phyloP scores from a whole-genome alignment of 768 basidiomycete genomes.

The Naganishia friedmannii region DNA sequence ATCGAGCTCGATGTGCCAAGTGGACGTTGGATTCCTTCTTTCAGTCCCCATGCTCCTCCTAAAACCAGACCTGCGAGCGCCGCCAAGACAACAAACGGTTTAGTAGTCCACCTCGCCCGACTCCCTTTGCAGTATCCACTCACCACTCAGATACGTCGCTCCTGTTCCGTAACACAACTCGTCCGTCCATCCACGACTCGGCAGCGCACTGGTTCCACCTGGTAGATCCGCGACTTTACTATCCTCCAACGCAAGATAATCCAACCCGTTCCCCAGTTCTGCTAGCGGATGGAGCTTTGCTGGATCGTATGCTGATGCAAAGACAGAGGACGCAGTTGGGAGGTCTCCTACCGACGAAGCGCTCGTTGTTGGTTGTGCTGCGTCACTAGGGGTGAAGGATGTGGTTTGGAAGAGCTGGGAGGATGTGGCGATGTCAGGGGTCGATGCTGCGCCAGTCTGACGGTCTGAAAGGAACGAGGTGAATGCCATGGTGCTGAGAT shows the following conservation, averaged over 20 bases:
- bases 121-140: conserved; percentile 51
- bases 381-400: conserved; percentile 38
- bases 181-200: conserved; percentile 96
- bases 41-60: conserved; percentile 92
- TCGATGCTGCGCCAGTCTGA: neutral
- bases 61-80: conserved; percentile 79
- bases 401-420: conserved; percentile 47
- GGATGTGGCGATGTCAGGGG: conserved; percentile 30
- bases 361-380: conserved; percentile 29
- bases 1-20: conserved; percentile 44
- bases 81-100: conserved; percentile 52
- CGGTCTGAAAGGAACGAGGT: conserved; percentile 31
- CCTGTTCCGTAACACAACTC: conserved; percentile 99
- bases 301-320: conserved; percentile 83
- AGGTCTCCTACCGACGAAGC: conserved; percentile 42
- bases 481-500: conserved; percentile 27
- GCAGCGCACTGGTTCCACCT: conserved; percentile 84
- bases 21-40: conserved; percentile 85
- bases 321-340: conserved; percentile 80
- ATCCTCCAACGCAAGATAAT: conserved; percentile 92
- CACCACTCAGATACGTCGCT: conserved; percentile 95
- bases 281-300: conserved; percentile 91
- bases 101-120: conserved; percentile 35
- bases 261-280: conserved; percentile 83
- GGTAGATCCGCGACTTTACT: conserved; percentile 89